These are phyloP conservation scores for Trametes cingulata DNA, from an alignment of 768 basidiomycete genomes.

Conservation along the genomic window DNA sequence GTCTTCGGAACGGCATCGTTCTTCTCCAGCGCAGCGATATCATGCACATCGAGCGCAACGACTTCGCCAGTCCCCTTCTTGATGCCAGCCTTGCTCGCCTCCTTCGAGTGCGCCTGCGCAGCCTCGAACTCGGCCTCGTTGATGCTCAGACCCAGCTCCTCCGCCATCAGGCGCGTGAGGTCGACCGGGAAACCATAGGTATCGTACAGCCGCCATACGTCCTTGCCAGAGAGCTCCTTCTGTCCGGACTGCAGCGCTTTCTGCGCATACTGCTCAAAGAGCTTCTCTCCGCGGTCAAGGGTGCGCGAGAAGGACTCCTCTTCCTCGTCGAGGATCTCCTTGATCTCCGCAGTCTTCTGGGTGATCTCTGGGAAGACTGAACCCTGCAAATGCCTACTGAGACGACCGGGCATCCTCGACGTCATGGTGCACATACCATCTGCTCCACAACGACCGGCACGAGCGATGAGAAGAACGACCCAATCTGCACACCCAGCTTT, in stretches of 20 bases:
- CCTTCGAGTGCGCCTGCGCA: conserved; percentile 85
- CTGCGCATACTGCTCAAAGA: conserved; percentile 86
- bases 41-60: conserved; percentile 95
- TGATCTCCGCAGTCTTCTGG: conserved; percentile 77
- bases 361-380: conserved; percentile 91
- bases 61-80: conserved; percentile 69
- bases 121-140: conserved; percentile 88
- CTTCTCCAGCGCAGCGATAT: conserved; percentile 83
- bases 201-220: conserved; percentile 97
- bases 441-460: conserved; percentile 87
- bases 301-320: conserved; percentile 98
- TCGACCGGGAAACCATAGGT: conserved; percentile 99
- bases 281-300: conserved; percentile 91
- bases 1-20: conserved; percentile 82
- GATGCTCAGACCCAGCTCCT: conserved; percentile 81
- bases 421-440: conserved; percentile 57
- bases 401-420: too few species aligned
- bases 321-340: conserved; percentile 96
- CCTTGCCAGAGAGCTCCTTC: conserved; percentile 79
- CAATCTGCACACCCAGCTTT: conserved; percentile 90
- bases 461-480: conserved; percentile 92
- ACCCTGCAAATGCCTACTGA: conserved; percentile 49
- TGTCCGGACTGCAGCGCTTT: conserved; percentile 62
- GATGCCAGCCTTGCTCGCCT: conserved; percentile 82
- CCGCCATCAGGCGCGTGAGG: conserved; percentile 94